These are phyloP conservation scores for Pinus tabuliformis DNA, from an alignment of 75 land plant genomes.

Conservation along the genomic window DNA sequence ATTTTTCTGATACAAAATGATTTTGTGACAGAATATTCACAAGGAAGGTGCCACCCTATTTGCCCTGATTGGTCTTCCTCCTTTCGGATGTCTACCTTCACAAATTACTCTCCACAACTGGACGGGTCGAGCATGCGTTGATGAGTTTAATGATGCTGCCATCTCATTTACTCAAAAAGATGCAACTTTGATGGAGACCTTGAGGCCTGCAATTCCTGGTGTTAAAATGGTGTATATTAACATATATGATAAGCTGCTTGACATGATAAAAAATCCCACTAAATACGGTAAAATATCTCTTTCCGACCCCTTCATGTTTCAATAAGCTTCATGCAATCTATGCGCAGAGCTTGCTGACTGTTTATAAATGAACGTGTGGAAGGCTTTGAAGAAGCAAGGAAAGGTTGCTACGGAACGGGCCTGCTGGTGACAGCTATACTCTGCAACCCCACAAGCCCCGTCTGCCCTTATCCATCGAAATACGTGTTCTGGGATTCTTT, in stretches of 20 bases:
- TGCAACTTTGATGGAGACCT: conserved; percentile 8
- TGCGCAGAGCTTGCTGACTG: no score
- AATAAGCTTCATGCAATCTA: no score
- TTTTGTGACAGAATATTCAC: conserved; percentile 33
- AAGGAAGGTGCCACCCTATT: conserved; percentile 55
- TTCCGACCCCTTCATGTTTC: no score
- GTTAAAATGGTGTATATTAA: no score
- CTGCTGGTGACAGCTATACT: conserved; percentile 21
- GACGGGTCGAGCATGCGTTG: conserved; percentile 23
- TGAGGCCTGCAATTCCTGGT: conserved; percentile 23
- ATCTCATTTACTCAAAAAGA: conserved; percentile 38
- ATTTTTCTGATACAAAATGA: no score
- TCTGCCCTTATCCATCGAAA: conserved; percentile 25
- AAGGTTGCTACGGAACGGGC: conserved; percentile 54
- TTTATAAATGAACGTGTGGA: no score
- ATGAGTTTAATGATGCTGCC: no score
- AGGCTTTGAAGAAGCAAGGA: conserved; percentile 38
- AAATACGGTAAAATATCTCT: neutral
- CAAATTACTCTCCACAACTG: conserved; percentile 25
- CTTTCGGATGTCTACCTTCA: conserved; percentile 77
- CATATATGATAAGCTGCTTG: no score
- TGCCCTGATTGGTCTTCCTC: conserved; percentile 40
- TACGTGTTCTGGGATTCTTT: no score
- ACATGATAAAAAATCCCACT: neutral
- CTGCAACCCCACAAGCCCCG: conserved; percentile 17